These are phyloP conservation scores for Fragaria vesca DNA, from an alignment of 306 rosid genomes.

Conservation along the genomic window DNA sequence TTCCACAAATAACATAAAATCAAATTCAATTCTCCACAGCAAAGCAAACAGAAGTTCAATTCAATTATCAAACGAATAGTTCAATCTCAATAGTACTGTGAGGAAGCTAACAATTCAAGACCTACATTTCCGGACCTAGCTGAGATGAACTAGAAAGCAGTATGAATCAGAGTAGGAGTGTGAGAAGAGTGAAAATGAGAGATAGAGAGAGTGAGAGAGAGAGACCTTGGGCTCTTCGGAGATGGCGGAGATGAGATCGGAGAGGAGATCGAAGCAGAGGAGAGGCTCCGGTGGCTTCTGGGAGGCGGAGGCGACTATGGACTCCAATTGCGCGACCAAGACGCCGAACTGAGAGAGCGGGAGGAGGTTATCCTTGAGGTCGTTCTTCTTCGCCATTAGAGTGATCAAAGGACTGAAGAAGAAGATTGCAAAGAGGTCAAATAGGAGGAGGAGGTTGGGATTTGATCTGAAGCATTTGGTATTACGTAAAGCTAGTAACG, in stretches of 20 bases:
- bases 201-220: neutral
- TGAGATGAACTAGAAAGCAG: neutral
- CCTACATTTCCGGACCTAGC: neutral
- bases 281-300: constrained; percentile 88
- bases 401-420: neutral
- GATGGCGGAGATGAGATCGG: constrained; percentile 95
- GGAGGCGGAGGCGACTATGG: constrained; percentile 82
- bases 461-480: neutral
- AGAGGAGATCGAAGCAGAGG: constrained; percentile 97
- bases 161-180: neutral
- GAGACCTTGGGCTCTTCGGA: constrained; percentile 83
- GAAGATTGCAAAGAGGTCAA: neutral
- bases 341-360: constrained; percentile 97
- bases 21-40: neutral
- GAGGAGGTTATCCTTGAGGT: constrained; percentile 54
- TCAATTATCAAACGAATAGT: neutral
- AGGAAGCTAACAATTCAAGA: neutral
- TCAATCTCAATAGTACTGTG: neutral
- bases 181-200: constrained; percentile 1
- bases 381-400: constrained; percentile 59
- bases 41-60: neutral
- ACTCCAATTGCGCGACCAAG: constrained; percentile 90
- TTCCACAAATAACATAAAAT: constrained; percentile 8
- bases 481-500: neutral
- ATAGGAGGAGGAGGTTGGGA: neutral